Conservation (phyloP, 2,329 filamentous ascomycete species). For the Aspergillus versicolor region DNA sequence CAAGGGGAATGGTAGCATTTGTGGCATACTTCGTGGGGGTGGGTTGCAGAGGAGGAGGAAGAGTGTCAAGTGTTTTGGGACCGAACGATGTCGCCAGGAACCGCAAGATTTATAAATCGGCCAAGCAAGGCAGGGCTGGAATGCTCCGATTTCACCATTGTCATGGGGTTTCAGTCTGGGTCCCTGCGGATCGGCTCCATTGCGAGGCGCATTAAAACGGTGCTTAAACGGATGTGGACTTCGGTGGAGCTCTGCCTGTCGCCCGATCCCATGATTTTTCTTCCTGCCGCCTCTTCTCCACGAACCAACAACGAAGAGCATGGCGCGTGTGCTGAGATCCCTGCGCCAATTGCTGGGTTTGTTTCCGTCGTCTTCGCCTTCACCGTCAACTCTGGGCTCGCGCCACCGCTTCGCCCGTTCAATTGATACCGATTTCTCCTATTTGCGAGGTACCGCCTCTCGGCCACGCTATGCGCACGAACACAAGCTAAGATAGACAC, state of each 20-base stretch:
- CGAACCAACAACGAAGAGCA: constrained; percentile 13
- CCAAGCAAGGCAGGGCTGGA: background rate
- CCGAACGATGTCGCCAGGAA: background rate
- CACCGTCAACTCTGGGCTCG: constrained; percentile 3
- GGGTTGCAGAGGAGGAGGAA: background rate
- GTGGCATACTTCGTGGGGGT: background rate
- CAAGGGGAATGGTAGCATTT: background rate
- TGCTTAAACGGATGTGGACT: constrained; percentile 4
- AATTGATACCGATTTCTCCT: constrained; percentile 39
- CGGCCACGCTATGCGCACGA: background rate
- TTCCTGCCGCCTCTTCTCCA: background rate
- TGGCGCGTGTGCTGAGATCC: constrained; percentile 37
- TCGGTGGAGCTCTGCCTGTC: constrained; percentile 7
- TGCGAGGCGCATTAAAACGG: background rate
- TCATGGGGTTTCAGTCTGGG: background rate
- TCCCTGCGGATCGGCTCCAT: constrained; percentile 13
- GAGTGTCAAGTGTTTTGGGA: background rate
- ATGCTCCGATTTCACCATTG: background rate
- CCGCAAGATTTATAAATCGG: background rate
- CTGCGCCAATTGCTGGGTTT: constrained; percentile 32
- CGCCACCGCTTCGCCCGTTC: constrained; percentile 23
- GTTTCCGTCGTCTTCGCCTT: constrained; percentile 13
- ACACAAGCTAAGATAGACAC: constrained; percentile 3
- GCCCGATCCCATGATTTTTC: constrained; percentile 3
- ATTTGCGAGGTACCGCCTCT: constrained; percentile 34